Evolutionary conservation across 495 filamentous ascomycete species (phyloP).

Genomic region (Darksidea phi): DNA sequence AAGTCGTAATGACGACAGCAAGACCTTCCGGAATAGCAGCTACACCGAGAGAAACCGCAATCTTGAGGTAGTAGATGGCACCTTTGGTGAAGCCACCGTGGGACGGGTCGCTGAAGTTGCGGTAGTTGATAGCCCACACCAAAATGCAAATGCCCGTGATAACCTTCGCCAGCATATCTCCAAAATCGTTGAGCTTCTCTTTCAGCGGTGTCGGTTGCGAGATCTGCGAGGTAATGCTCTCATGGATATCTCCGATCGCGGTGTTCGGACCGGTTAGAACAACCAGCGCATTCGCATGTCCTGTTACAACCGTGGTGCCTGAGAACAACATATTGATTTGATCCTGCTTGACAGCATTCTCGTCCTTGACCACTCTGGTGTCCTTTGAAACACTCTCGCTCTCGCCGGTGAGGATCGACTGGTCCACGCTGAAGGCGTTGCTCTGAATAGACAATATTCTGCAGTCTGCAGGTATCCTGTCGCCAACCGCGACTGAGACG

Average conservation of each 20-base stretch:
- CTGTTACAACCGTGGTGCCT: slow-evolving; percentile 93
- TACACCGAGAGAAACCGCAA: slow-evolving; percentile 96
- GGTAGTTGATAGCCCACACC: slow-evolving; percentile 98
- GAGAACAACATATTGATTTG: slow-evolving; percentile 98
- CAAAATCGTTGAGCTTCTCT: slow-evolving; percentile 98
- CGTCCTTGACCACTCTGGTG: slow-evolving; percentile 63
- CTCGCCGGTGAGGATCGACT: slow-evolving; percentile 96
- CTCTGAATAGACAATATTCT: slow-evolving; percentile 86
- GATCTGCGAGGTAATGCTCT: slow-evolving; percentile 96
- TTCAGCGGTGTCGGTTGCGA: slow-evolving; percentile 96
- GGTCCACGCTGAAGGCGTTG: slow-evolving; percentile 94
- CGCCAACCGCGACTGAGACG: slow-evolving; percentile 83
- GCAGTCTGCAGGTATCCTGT: slow-evolving; percentile 96
- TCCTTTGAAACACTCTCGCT: slow-evolving; percentile 97
- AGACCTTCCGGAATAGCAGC: slow-evolving; percentile 97
- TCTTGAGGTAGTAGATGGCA: slow-evolving; percentile 99
- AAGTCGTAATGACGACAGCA: slow-evolving; percentile 97
- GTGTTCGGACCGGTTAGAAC: slow-evolving; percentile 87
- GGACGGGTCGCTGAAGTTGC: slow-evolving; percentile 90
- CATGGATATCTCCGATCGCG: slow-evolving; percentile 97
- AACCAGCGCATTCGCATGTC: slow-evolving; percentile 88
- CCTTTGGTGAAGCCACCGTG: slow-evolving; percentile 96
- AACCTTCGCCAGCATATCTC: slow-evolving; percentile 93
- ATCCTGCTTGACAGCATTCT: slow-evolving; percentile 92
- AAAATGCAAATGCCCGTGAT: slow-evolving; percentile 95